Base-by-base conservation (phyloP, 352 stramenopile species). In the Saprolegnia diclina region DNA sequence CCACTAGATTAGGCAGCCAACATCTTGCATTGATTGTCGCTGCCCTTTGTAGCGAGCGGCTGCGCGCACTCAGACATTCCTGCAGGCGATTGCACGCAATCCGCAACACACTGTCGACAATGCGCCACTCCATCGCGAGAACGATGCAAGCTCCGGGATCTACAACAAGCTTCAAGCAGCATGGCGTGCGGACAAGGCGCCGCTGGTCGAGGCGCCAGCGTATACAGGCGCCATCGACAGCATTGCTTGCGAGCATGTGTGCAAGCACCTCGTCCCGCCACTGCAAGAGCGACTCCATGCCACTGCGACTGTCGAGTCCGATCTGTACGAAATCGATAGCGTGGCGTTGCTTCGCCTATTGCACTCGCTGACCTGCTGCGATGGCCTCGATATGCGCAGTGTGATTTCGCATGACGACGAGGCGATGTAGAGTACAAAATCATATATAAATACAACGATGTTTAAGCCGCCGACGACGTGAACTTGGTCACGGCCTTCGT, bases 401-500 rank as follows among this genome's bases (percentile, higher is more conserved):
- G 53, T 69, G 21, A 45, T 69, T 61, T 48, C 3, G 42, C 42
- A 11, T 4, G 42, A 48, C 11, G 2, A 35, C 5, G 29, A 35
- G 5, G 42, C 42, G 7, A 48, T n/a, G 42, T 48, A 48, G 11
- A 48, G 11, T 48, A 48, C 42, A 48, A 4, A n/a, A 10, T 2
- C 11, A 48, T n/a, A 48, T 48, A 48, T 48, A 48, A 48, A 48
- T 48, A 48, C 42, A 48, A 7, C 2, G 13, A 14, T 7, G 42
- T 48, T 90, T 93, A 93, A 81, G 83, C 82, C 29, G 29, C 29
- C 64, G 88, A 87, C 63, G 80, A 90, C 38, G 88, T 96, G 77
- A 92, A 96, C 85, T 96, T 96, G 63, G 88, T 96, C 76, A 96
- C 88, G 35, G 93, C 94, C 92, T 99, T 98, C 80, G 95, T 98